Evolutionary conservation across 352 stramenopile species (phyloP), one percentile per base, ranked within the genome.

Genomic region (Sclerospora graminicola): DNA sequence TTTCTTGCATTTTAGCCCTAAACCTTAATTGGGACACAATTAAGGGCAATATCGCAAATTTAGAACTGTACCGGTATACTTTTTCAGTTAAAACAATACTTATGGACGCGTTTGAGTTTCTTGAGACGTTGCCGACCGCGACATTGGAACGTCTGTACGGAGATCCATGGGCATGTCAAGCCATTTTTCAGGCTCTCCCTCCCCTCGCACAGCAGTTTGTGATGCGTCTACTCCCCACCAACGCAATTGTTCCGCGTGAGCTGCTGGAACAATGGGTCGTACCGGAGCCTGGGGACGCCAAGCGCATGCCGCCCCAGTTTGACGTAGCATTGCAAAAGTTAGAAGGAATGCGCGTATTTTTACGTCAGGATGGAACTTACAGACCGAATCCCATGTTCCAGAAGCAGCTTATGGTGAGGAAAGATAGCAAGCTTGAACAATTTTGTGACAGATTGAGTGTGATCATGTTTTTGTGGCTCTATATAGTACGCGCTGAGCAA

Each of bases 191-290:
- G 64, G 79, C 18, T 18, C 69, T 95, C 8, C 69, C 76, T 10
- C 54, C 84, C 8, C 73, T 95, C 15, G 76, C 82, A n/a, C 84
- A 95, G 62, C 84, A 95, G 63, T 91, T 94, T 35, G 80, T 94
- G 1, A 87, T 95, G 74, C 84, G 84, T 2, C 63, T 95, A 42
- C 57, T 95, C 30, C 72, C 75, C 18, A 82, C 66, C 11, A 69
- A 84, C 33, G 55, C 54, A 36, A 46, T 61, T 0, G 61, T 91
- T 20, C 45, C 54, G 27, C 67, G 64, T 37, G 51, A 60, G 7
- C 48, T 74, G 55, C 63, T 93, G 28, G 65, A 82, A 46, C 62
- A 72, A 40, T 93, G 78, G 78, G 63, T 90, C 20, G 66, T 82
- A 5, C 60, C 71, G 13, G 41, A 66, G 21, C 58, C 63, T 1